Percentiles rank a stretch among this genome's conserved stretches.
Evolutionary conservation across 306 rosid genomes (phyloP).

Genomic region (Fragaria ananassa): DNA sequence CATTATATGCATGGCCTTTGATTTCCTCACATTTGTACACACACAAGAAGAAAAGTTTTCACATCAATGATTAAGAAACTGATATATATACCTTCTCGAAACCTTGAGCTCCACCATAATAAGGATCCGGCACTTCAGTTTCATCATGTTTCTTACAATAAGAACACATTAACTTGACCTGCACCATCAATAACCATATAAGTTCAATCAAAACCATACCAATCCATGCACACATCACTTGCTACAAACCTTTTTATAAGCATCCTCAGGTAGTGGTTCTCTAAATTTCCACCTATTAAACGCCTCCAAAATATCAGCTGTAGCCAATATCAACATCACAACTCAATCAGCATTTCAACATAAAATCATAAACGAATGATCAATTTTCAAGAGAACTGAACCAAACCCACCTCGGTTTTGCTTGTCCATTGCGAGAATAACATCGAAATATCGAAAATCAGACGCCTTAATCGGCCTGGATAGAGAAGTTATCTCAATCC

Average conservation of each 20-base stretch:
- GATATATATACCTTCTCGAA: constrained; percentile 74
- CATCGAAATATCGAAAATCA: constrained; percentile 80
- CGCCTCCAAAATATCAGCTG: constrained; percentile 73
- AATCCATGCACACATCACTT: neutral
- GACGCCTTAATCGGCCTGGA: constrained; percentile 78
- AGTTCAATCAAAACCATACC: constrained; percentile 9
- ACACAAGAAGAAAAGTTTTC: neutral
- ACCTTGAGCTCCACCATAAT: constrained; percentile 82
- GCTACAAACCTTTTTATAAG: constrained; percentile 59
- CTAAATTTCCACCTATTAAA: constrained; percentile 61
- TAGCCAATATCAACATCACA: constrained; percentile 27
- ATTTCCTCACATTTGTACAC: neutral
- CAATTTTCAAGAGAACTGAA: neutral
- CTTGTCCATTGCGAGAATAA: constrained; percentile 20
- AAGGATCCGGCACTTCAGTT: constrained; percentile 94
- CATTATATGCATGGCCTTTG: neutral
- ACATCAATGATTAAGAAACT: neutral
- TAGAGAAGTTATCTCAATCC: constrained; percentile 69
- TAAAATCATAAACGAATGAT: too few relatives aligned
- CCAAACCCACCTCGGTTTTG: neutral
- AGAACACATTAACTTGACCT: constrained; percentile 91
- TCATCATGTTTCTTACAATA: constrained; percentile 71
- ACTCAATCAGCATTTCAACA: neutral
- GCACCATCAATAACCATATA: constrained; percentile 19
- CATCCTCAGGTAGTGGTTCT: constrained; percentile 62